Conservation (phyloP, 805 yeast species). For the Spathaspora passalidarum region DNA sequence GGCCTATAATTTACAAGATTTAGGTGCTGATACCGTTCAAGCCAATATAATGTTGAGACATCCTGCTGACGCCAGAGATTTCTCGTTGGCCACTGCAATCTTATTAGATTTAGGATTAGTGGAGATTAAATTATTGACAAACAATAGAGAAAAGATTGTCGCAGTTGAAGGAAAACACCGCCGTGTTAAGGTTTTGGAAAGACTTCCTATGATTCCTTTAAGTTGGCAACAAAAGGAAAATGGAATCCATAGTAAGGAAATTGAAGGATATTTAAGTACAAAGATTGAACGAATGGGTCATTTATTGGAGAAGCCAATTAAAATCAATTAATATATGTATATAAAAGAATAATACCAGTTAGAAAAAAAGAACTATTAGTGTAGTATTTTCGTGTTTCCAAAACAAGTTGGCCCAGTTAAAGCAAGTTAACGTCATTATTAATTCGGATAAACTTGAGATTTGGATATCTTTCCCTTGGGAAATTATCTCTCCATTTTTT, state of each 20-base stretch:
- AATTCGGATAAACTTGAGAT: not conserved
- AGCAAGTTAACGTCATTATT: too few relatives aligned
- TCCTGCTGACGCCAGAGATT: constrained; percentile 97
- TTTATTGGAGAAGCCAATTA: constrained; percentile 40
- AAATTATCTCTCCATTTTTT: not conserved
- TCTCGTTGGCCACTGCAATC: constrained; percentile 91
- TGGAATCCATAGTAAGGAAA: constrained; percentile 82
- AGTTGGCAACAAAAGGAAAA: constrained; percentile 60
- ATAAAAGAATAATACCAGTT: not conserved
- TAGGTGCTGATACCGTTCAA: constrained; percentile 98
- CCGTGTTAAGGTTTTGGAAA: constrained; percentile 70
- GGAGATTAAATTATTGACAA: constrained; percentile 77
- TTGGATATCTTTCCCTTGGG: not conserved
- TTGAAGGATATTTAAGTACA: constrained; percentile 90
- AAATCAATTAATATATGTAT: constrained; percentile 3
- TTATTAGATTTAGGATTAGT: constrained; percentile 74
- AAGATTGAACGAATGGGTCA: constrained; percentile 98
- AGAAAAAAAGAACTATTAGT: too few relatives aligned
- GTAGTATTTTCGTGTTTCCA: too few relatives aligned
- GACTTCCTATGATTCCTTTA: constrained; percentile 96
- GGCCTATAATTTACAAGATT: constrained; percentile 94
- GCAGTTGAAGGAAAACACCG: constrained; percentile 90
- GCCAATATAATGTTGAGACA: constrained; percentile 90
- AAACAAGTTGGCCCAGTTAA: too few relatives aligned
- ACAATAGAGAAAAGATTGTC: constrained; percentile 92